These are phyloP conservation scores for Fraxinus baroniana DNA, from an alignment of 305 asterid genomes.

Conservation along the genomic window DNA sequence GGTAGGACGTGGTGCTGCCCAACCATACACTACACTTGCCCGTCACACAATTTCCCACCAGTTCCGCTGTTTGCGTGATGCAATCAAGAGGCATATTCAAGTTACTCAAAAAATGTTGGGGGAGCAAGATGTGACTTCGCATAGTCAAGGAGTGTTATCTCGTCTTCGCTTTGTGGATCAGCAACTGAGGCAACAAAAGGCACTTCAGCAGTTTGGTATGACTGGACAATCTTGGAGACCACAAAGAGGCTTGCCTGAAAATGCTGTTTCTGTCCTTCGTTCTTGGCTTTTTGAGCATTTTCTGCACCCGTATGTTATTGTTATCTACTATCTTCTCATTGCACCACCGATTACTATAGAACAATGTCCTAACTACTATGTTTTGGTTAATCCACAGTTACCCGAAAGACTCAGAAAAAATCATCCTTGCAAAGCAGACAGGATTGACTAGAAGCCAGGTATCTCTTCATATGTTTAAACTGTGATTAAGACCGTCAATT, in stretches of 20 bases:
- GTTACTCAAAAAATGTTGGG: conserved; percentile 51
- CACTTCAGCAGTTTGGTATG: conserved; percentile 62
- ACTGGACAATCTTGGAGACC: conserved; percentile 88
- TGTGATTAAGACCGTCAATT: neutral
- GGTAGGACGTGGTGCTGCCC: conserved; percentile 68
- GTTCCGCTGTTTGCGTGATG: conserved; percentile 61
- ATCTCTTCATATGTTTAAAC: neutral
- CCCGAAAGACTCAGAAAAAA: conserved; percentile 79
- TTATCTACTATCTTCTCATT: neutral
- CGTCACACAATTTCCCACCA: conserved; percentile 71
- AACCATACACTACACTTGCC: conserved; percentile 68
- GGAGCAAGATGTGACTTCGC: conserved; percentile 40
- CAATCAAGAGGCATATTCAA: conserved; percentile 67
- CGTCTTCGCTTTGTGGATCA: conserved; percentile 70
- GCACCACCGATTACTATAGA: neutral
- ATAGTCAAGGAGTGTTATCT: conserved; percentile 44
- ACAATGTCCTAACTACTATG: neutral
- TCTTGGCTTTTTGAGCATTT: conserved; percentile 94
- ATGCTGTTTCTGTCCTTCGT: conserved; percentile 72
- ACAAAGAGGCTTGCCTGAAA: conserved; percentile 81
- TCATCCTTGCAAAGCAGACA: conserved; percentile 74
- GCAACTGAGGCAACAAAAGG: conserved; percentile 67
- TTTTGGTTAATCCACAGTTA: conserved; percentile 43
- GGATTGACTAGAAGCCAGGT: conserved; percentile 86
- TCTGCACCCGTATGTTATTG: conserved; percentile 69